Evolutionary conservation across 73 alveolate genomes (phyloP), one percentile per base, ranked within the genome.

Genomic region (Paramecium sonneborni): DNA sequence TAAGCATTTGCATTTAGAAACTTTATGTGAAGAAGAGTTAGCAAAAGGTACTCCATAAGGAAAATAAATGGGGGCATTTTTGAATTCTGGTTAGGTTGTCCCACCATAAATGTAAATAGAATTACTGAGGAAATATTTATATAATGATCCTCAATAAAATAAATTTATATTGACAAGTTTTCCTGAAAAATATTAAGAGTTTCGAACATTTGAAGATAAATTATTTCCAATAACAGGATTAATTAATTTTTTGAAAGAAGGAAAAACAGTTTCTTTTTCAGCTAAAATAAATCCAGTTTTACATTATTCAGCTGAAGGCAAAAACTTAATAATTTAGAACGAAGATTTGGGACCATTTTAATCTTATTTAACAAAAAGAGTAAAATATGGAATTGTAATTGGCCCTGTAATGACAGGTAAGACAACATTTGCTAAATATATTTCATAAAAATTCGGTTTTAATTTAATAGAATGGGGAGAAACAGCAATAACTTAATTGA

Each of bases 371-470:
- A 88, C 86, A 9, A 82, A 88, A 38, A 57, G 84, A 28, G 23
- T 84, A 24, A 88, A 38, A 56, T 88, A 26, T 34, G 94, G 94
- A 14, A 34, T 88, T 9, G 84, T 88, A 0, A 46, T 70, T 34
- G 94, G 94, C 5, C 94, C 94, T 38, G 52, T 38, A 26, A 32
- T 58, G 74, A 18, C 94, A 10, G 94, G 94, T 43, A 88, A 88
- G 55, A 69, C 94, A 8, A 69, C 94, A 56, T 48, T 88, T 70
- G 89, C 91, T 24, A 88, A 70, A 18, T 70, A 88, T 88, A 34
- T 88, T 28, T 88, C 94, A 3, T 48, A 72, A 24, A 88, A 88
- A 44, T 88, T 70, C 26, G 94, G 94, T 30, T 88, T 69, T 82
- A 88, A 41, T 32, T 67, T 88, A 20, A 48, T 88, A 24, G 94